Evolutionary conservation across 2,329 filamentous ascomycete genomes (phyloP).

Genomic region (Diaporthe velutina): DNA sequence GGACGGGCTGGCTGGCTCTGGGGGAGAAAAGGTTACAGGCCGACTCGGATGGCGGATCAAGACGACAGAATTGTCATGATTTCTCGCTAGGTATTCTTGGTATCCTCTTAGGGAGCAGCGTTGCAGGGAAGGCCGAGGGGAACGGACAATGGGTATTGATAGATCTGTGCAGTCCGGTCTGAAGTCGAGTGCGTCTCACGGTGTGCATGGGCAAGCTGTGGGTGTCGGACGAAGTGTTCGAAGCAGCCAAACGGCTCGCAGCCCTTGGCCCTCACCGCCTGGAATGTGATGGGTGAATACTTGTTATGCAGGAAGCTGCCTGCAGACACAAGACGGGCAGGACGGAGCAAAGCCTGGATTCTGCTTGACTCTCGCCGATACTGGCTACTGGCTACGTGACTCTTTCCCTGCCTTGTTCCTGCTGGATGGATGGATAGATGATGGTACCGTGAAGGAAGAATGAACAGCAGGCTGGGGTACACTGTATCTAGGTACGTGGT

Average conservation of each 20-base stretch:
- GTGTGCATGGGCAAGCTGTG: conserved; percentile 32
- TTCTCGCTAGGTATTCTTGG: conserved; percentile 7
- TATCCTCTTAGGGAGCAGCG: neutral
- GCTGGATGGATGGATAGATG: neutral
- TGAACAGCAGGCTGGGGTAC: neutral
- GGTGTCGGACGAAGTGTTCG: conserved; percentile 44
- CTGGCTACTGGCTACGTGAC: conserved; percentile 23
- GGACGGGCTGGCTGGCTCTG: neutral
- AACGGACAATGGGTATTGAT: conserved; percentile 11
- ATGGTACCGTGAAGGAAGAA: neutral
- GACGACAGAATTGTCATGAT: neutral
- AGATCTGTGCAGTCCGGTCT: conserved; percentile 32
- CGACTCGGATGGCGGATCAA: conserved; percentile 14
- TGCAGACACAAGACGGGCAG: conserved; percentile 24
- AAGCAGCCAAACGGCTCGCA: conserved; percentile 52
- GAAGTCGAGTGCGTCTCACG: conserved; percentile 32
- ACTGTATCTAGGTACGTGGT: neutral
- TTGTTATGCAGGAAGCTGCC: conserved; percentile 39
- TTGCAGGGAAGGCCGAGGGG: conserved; percentile 24
- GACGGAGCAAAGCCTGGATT: conserved; percentile 4
- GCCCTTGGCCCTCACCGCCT: conserved; percentile 51
- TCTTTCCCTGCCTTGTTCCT: conserved; percentile 14
- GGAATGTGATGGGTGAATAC: conserved; percentile 45
- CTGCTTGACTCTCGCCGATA: conserved; percentile 27
- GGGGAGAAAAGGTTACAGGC: neutral